Evolutionary conservation across 805 yeast species (phyloP), one percentile per base, ranked within the genome.

Genomic region (Ogataea nonfermentans): DNA sequence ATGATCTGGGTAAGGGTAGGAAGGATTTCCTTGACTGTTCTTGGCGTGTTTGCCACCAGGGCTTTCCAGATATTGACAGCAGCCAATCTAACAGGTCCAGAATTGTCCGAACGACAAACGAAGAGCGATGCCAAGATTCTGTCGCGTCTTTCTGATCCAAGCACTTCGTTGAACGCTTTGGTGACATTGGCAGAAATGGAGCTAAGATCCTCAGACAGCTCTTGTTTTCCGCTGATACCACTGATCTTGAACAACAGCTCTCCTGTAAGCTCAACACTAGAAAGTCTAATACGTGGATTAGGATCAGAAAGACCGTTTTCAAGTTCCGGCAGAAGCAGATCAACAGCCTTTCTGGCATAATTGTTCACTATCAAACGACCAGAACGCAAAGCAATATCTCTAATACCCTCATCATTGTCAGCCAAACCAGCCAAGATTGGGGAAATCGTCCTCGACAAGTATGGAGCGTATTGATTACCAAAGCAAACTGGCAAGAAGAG

Each of bases 11-110:
- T 85, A 48, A 93, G 76, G 4, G 88, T 72, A 22, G 96, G 95
- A 47, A 93, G 65, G 46, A 93, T 88, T 61, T 90, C 97, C 68
- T 86, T 91, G 32, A 93, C 84, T 3, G 96, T 86, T 57, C 85
- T 80, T 29, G 99, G 98, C 15, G 99, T 93, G 61, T 93, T 93
- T 33, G 95, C 85, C 36, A 93, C 97, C 57, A 93, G 71, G 0
- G 96, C 88, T 66, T 90, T 90, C 99, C 99, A 93, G 32, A 93
- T 88, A 54, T 93, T 96, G 44, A 87, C 78, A 9, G 98, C 81
- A 17, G 95, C 85, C 49, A 79, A 79, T 54, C 99, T 81, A 19
- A 93, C 99, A 49, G 81, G 73, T 51, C 87, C 87, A 26, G 93
- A 77, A 27, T 81, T 77, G 68, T 93, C 99, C 10, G 95, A 86